A percentile compares a stretch with the other conserved stretches of the same genome.
phyloP scores from a whole-genome alignment of 495 filamentous ascomycete species.

The Hypoxylon lienhwacheense region DNA sequence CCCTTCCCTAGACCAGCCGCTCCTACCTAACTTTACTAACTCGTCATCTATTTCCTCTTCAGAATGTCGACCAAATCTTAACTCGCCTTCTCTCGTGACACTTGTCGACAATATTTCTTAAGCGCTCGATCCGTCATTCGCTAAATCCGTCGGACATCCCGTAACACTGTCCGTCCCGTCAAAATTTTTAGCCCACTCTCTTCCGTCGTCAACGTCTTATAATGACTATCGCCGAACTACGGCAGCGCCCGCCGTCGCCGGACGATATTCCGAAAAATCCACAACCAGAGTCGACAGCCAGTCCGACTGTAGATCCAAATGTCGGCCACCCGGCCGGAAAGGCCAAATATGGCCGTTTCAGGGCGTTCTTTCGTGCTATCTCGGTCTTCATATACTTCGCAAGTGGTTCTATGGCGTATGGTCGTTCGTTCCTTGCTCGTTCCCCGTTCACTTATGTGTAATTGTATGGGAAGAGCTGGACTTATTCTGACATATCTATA shows the following conservation, averaged over 20 bases:
- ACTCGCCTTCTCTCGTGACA: no score
- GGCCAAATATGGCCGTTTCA: slow-evolving; percentile 66
- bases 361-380: slow-evolving; percentile 66
- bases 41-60: no score
- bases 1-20: no score
- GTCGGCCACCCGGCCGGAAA: slow-evolving; percentile 62
- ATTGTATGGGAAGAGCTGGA: neutral
- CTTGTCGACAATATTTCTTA: no score
- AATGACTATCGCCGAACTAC: slow-evolving; percentile 49
- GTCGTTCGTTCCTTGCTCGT: slow-evolving; percentile 10
- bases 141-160: neutral
- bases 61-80: no score
- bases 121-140: no score
- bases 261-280: slow-evolving; percentile 16
- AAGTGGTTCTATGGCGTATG: slow-evolving; percentile 53
- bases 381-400: slow-evolving; percentile 67
- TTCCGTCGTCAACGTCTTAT: neutral
- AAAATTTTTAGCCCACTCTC: neutral
- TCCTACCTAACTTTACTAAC: slow-evolving; percentile 6
- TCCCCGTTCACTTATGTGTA: no score
- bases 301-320: slow-evolving; percentile 32
- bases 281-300: slow-evolving; percentile 43
- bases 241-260: slow-evolving; percentile 43
- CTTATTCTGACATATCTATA: slow-evolving; percentile 35
- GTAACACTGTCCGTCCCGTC: neutral